phyloP scores from a whole-genome alignment of 192 early-diverging fungal genomes.

The Dissophora globulifera region DNA sequence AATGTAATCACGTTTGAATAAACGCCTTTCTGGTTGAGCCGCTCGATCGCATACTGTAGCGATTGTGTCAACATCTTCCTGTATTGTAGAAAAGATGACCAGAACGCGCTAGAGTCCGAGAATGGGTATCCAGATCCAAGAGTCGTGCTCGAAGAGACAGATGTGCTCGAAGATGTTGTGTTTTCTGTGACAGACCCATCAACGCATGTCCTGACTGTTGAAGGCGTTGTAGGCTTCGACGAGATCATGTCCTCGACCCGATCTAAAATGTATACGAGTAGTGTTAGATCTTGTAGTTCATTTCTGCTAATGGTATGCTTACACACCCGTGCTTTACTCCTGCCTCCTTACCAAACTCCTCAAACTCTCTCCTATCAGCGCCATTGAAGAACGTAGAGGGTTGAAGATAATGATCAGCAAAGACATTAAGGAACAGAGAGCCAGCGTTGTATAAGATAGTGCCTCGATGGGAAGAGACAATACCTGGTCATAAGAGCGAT shows the following conservation, averaged over 20 bases:
- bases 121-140: constrained; percentile 49
- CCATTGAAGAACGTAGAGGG: neutral
- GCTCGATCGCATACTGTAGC: constrained; percentile 56
- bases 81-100: constrained; percentile 52
- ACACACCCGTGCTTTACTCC: neutral
- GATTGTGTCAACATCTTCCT: constrained; percentile 44
- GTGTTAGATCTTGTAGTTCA: too few relatives aligned
- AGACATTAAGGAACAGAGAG: too few relatives aligned
- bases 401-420: too few relatives aligned
- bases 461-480: too few relatives aligned
- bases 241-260: constrained; percentile 35
- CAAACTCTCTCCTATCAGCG: constrained; percentile 50
- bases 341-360: constrained; percentile 50
- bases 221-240: constrained; percentile 48
- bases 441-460: too few relatives aligned
- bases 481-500: constrained; percentile 51
- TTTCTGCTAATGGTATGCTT: too few relatives aligned
- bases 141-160: constrained; percentile 47
- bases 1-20: constrained; percentile 62
- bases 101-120: constrained; percentile 42
- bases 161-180: constrained; percentile 35
- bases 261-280: constrained; percentile 26
- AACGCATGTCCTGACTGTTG: constrained; percentile 43
- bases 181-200: constrained; percentile 51
- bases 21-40: constrained; percentile 56